phyloP scores from a whole-genome alignment of 306 rosid genomes.

The Lotus japonicus region DNA sequence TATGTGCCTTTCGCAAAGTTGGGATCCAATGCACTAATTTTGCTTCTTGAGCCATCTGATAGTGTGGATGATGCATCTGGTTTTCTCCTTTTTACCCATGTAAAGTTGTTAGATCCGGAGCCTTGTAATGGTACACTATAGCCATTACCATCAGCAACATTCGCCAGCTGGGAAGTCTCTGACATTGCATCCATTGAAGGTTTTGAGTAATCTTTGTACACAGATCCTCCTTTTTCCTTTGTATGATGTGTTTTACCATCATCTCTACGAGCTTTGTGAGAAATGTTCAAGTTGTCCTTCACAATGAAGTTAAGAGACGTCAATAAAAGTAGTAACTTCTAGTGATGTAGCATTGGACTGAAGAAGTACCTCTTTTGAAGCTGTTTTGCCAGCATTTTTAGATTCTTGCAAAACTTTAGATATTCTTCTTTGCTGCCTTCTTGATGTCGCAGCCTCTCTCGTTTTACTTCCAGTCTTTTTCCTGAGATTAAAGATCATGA shows the following conservation, averaged over 20 bases:
- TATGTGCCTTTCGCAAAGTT: constrained; percentile 58
- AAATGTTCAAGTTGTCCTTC: constrained; percentile 38
- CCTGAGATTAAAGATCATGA: constrained; percentile 33
- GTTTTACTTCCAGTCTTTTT: constrained; percentile 43
- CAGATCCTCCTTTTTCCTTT: constrained; percentile 31
- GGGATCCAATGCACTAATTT: constrained; percentile 77
- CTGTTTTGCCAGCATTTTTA: constrained; percentile 21
- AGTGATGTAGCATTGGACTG: neutral
- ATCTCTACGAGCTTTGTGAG: constrained; percentile 25
- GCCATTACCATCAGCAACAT: constrained; percentile 28
- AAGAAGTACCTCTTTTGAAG: constrained; percentile 48
- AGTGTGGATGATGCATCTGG: constrained; percentile 56
- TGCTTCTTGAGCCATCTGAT: constrained; percentile 84
- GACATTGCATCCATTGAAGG: constrained; percentile 46
- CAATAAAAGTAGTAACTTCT: neutral
- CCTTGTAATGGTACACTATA: constrained; percentile 41
- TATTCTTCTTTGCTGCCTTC: constrained; percentile 51
- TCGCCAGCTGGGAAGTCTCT: constrained; percentile 34
- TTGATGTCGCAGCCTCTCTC: constrained; percentile 47
- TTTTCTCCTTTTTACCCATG: constrained; percentile 66
- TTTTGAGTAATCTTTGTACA: constrained; percentile 33
- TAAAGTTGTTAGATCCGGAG: constrained; percentile 51
- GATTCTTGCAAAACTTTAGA: constrained; percentile 46
- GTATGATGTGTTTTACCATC: constrained; percentile 26
- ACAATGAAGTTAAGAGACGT: neutral